phyloP scores from a whole-genome alignment of 164 flowering plant genomes.

The Magnolia kwangsiensis region DNA sequence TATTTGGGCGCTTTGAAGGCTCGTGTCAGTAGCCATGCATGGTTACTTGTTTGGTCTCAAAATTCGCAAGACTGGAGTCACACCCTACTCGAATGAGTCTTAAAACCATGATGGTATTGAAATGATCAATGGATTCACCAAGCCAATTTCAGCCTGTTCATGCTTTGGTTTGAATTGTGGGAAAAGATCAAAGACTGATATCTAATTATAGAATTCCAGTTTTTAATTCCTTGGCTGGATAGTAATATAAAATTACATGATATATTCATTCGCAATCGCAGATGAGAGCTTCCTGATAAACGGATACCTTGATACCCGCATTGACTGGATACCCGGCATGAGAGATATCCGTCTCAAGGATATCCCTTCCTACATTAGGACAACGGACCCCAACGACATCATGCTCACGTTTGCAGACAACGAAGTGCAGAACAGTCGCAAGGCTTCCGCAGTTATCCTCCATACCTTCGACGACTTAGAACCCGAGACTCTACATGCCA shows the following conservation, averaged over 20 bases:
- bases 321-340: constrained; percentile 12
- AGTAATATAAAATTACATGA: too few species aligned
- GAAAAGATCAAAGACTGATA: too few species aligned
- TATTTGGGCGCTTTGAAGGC: background rate
- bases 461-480: constrained; percentile 9
- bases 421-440: background rate
- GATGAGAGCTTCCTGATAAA: constrained; percentile 4
- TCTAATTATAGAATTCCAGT: background rate
- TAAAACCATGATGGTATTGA: background rate
- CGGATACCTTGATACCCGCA: constrained; percentile 1
- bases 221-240: too few species aligned
- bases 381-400: constrained; percentile 1
- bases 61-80: background rate
- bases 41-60: background rate
- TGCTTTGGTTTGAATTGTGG: background rate
- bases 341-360: constrained; percentile 1
- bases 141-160: background rate
- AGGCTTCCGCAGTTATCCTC: background rate
- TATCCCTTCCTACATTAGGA: background rate
- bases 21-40: background rate
- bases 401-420: background rate
- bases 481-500: background rate
- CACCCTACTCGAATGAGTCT: too few species aligned
- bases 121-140: background rate
- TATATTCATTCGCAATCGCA: background rate